A percentile compares a stretch with the other conserved stretches of the same genome.
phyloP scores from a whole-genome alignment of 148 eudicot genomes.

The Tetragonia tetragonoides region DNA sequence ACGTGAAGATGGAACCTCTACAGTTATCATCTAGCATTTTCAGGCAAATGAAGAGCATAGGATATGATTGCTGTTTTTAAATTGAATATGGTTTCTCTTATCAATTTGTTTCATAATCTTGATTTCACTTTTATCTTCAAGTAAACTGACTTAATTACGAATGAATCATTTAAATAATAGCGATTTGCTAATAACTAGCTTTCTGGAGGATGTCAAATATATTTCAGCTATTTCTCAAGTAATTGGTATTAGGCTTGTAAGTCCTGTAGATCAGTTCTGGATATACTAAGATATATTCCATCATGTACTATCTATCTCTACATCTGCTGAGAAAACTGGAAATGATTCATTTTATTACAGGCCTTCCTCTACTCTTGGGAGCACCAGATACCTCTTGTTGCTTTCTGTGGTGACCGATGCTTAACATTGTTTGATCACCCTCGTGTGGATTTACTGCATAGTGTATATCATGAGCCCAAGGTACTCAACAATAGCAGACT shows the following conservation, averaged over 20 bases:
- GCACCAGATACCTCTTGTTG: conserved; percentile 75
- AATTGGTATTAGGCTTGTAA: neutral
- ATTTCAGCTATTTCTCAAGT: neutral
- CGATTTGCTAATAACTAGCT: neutral
- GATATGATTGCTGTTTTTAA: too few relatives aligned
- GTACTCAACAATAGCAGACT: conserved; percentile 29
- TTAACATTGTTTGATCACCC: conserved; percentile 86
- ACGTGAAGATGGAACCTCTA: too few relatives aligned
- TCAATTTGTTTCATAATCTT: neutral
- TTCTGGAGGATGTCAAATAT: neutral
- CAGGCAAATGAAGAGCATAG: too few relatives aligned
- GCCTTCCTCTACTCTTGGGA: conserved; percentile 69
- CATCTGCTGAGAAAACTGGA: neutral
- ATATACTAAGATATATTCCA: neutral
- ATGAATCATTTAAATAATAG: neutral
- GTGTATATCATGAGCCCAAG: conserved; percentile 84
- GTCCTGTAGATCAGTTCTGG: neutral
- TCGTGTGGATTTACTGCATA: conserved; percentile 73
- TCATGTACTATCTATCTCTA: too few relatives aligned
- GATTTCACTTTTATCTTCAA: neutral
- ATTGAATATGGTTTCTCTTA: too few relatives aligned
- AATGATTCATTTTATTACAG: conserved; percentile 35
- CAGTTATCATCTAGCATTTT: too few relatives aligned
- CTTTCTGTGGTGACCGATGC: conserved; percentile 76
- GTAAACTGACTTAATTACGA: neutral